A percentile compares a stretch with the other conserved stretches of the same genome.
These are phyloP conservation scores for Cercospora sesami DNA, from an alignment of 2,329 filamentous ascomycete genomes.

Conservation along the genomic window DNA sequence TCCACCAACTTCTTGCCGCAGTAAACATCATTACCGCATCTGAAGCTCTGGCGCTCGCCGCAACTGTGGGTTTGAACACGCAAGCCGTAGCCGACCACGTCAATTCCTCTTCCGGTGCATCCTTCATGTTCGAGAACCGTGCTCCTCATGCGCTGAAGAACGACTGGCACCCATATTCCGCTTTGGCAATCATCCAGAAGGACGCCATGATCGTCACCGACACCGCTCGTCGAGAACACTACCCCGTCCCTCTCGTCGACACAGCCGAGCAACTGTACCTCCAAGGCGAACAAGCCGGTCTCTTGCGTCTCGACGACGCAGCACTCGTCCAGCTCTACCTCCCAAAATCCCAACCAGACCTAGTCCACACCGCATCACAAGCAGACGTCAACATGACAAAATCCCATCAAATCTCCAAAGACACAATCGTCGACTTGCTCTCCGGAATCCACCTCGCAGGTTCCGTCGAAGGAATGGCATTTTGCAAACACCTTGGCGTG, in stretches of 20 bases:
- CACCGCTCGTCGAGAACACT: constrained; percentile 59
- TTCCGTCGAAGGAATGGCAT: constrained; percentile 51
- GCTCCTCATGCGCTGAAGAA: constrained; percentile 54
- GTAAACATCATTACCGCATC: constrained; percentile 58
- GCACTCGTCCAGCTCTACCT: constrained; percentile 58
- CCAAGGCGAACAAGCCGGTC: constrained; percentile 59
- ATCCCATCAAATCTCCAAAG: constrained; percentile 39
- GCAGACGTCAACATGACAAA: constrained; percentile 42
- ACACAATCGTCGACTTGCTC: constrained; percentile 45
- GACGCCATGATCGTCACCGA: constrained; percentile 65
- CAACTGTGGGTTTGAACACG: constrained; percentile 55
- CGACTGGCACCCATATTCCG: constrained; percentile 50
- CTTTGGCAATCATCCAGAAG: constrained; percentile 51
- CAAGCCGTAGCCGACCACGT: constrained; percentile 52
- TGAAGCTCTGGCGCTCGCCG: constrained; percentile 59
- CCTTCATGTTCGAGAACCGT: constrained; percentile 61
- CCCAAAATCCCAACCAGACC: constrained; percentile 35
- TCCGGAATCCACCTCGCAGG: constrained; percentile 52
- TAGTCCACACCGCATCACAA: constrained; percentile 38
- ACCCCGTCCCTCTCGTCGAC: constrained; percentile 61
- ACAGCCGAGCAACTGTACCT: constrained; percentile 67
- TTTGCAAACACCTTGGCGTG: constrained; percentile 49
- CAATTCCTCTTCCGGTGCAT: constrained; percentile 43
- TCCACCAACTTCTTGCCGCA: constrained; percentile 60
- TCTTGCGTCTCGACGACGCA: constrained; percentile 56